Percentiles rank a stretch among this genome's conserved stretches.
Conservation (phyloP, 129 eudicot genomes). For the Oenanthe sinensis region DNA sequence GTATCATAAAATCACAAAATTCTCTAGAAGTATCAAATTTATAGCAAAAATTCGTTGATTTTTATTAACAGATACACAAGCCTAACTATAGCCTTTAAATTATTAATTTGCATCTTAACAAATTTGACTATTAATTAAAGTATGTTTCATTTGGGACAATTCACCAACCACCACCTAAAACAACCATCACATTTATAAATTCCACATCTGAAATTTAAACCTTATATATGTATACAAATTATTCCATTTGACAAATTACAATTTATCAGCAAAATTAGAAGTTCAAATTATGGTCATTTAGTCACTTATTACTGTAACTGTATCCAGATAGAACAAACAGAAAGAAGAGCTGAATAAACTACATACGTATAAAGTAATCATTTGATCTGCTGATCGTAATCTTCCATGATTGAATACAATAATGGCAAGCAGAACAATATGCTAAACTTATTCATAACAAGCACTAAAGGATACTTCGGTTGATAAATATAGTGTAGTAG, state of each 20-base stretch:
- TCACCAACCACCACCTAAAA: no score
- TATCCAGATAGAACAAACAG: background rate
- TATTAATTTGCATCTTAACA: no score
- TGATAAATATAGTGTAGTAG: background rate
- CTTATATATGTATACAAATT: no score
- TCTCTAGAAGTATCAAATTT: no score
- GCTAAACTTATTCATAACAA: background rate
- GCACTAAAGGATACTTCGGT: background rate
- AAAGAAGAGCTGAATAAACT: background rate
- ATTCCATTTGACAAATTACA: background rate
- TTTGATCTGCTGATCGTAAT: background rate
- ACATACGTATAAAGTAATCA: background rate
- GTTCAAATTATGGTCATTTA: background rate
- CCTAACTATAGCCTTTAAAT: no score
- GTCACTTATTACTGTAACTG: background rate
- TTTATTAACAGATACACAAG: no score
- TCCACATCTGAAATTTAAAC: no score
- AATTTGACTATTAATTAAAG: no score
- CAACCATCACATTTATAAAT: no score
- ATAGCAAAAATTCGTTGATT: no score
- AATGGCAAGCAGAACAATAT: background rate
- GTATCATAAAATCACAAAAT: no score
- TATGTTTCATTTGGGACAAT: no score
- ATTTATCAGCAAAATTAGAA: background rate
- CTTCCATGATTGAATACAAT: background rate